These are phyloP conservation scores for Aspergillus aculeatinus DNA, from an alignment of 2,329 filamentous ascomycete species.

Conservation along the genomic window DNA sequence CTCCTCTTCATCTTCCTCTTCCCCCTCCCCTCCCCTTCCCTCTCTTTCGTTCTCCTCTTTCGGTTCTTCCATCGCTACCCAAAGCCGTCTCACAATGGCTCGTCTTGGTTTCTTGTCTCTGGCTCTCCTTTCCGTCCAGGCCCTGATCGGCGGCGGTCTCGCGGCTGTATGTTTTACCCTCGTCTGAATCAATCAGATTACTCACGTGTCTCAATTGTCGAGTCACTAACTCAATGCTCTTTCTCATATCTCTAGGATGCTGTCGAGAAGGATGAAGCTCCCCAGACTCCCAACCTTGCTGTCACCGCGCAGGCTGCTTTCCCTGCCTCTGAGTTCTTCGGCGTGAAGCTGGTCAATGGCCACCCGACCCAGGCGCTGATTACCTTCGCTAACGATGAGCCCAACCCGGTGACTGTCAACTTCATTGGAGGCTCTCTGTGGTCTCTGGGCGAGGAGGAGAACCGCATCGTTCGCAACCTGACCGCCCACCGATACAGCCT, in stretches of 20 bases:
- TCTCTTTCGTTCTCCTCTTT: conserved; percentile 19
- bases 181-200: neutral
- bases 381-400: conserved; percentile 81
- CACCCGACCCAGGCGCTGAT: conserved; percentile 79
- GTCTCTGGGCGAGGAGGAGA: conserved; percentile 56
- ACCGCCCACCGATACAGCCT: conserved; percentile 73
- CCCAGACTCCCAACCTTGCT: conserved; percentile 59
- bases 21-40: conserved; percentile 9
- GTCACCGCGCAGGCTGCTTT: conserved; percentile 59
- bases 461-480: conserved; percentile 76
- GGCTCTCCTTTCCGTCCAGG: conserved; percentile 68
- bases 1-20: conserved; percentile 8
- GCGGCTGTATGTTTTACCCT: conserved; percentile 53
- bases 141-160: conserved; percentile 64
- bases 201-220: conserved; percentile 22
- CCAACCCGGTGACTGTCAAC: conserved; percentile 69
- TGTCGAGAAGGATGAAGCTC: conserved; percentile 65
- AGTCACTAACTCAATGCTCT: conserved; percentile 17
- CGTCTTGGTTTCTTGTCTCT: conserved; percentile 70
- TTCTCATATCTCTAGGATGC: conserved; percentile 46
- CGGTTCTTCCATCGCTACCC: conserved; percentile 12
- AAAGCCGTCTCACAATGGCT: conserved; percentile 59
- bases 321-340: conserved; percentile 76
- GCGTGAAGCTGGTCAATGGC: conserved; percentile 93
- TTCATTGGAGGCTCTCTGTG: conserved; percentile 74